Evolutionary conservation across 2,329 filamentous ascomycete genomes (phyloP), one percentile per base, ranked within the genome.

Genomic region (Diaporthe caulivora): DNA sequence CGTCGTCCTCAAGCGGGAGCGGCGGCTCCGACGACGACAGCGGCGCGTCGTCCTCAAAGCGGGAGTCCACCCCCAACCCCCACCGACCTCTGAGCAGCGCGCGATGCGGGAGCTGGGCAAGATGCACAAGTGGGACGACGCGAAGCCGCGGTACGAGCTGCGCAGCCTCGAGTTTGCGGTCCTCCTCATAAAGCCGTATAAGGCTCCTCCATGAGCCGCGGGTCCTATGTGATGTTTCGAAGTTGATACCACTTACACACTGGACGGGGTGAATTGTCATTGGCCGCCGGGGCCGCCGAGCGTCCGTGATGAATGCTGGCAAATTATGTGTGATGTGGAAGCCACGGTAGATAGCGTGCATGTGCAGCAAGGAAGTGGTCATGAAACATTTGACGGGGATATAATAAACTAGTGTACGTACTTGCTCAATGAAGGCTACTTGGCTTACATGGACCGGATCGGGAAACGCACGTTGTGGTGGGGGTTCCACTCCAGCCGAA

Each of bases 381-480:
- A n/a, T 13, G 62, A 67, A 67, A 67, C 62, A 67, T 67, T 53
- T 67, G 62, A 67, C 62, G 13, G 31, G 62, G 47, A 26, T 53
- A 18, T 21, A 24, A n/a, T 29, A 17, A 29, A 53, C 51, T 26
- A 6, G 37, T 40, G 37, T 53, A 21, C 24, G 51, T 24, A 53
- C 11, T 53, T 26, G 51, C 51, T 29, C 51, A 29, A 9, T 40
- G 37, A 40, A 11, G 13, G 18, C 24, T 17, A 47, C 11, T n/a
- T 21, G 26, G 34, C 17, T n/a, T n/a, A 53, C 8, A 40, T 53
- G n/a, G 37, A 53, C 47, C 47, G 31, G 62, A 67, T 53, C 47
- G 44, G 62, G 47, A 37, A 53, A 53, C 31, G 44, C 62, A 53
- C 8, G n/a, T 40, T 51, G 29, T 51, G 44, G 62, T 51, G 29